These are phyloP conservation scores for Salvia hispanica DNA, from an alignment of 257 asterid genomes.

Conservation along the genomic window DNA sequence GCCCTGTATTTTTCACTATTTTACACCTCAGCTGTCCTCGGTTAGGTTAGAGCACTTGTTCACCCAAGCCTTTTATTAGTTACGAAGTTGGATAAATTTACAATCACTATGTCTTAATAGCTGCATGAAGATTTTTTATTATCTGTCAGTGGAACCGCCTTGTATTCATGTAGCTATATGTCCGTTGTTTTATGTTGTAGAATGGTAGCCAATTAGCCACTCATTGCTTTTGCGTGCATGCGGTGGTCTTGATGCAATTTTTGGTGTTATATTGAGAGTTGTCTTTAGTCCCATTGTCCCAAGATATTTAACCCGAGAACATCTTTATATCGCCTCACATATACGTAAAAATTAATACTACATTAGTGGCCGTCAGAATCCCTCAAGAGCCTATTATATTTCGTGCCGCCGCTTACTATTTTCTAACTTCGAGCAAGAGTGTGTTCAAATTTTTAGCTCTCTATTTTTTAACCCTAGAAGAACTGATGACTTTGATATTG, in stretches of 20 bases:
- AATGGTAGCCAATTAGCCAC: neutral
- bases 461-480: slow-evolving; percentile 18
- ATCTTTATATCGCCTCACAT: slow-evolving; percentile 1
- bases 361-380: slow-evolving; percentile 1
- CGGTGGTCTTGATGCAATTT: slow-evolving; percentile 6
- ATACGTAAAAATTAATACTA: no score
- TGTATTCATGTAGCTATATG: slow-evolving; percentile 1
- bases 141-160: slow-evolving; percentile 1
- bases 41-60: neutral
- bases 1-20: neutral
- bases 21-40: neutral
- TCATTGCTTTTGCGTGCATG: neutral
- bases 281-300: slow-evolving; percentile 7
- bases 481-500: neutral
- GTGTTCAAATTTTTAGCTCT: slow-evolving; percentile 1
- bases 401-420: neutral
- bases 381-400: slow-evolving; percentile 13
- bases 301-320: slow-evolving; percentile 5
- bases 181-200: neutral
- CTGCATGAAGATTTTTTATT: neutral
- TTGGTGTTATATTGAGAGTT: neutral
- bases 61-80: neutral
- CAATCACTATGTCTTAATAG: neutral
- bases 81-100: slow-evolving; percentile 18
- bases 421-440: slow-evolving; percentile 14